Base-by-base conservation (phyloP, 1,139 yeast genomes). In the Zygoascus sp. region DNA sequence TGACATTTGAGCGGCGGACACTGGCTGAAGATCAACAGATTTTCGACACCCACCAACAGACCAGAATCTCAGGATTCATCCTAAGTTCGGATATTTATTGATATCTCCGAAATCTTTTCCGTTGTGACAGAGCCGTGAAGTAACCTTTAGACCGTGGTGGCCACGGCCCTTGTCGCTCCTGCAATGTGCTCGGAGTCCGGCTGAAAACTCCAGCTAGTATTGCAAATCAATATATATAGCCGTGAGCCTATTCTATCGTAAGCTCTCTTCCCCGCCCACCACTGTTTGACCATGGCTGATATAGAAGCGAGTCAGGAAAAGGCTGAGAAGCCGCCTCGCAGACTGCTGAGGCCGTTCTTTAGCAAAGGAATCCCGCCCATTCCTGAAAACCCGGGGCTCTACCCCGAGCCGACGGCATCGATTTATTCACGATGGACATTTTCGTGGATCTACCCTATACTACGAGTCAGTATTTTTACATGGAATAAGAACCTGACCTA, bases 391-490 rank as follows among this genome's bases (percentile, higher is more conserved):
- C 57, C 52, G 5, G 50, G 39, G 7, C 50, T 43, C 13, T 63
- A 52, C 42, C 67, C 68, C 5, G 67, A 63, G 46, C 54, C 53
- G 11, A 43, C 46, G 5, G 62, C 56, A 1, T 46, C 52, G 2
- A 23, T 52, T 9, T 46, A 50, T 5, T 51, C 58, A 4, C 50
- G 53, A 40, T 44, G 69, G 1, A 74, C 80, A 40, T 79, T 79
- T 55, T 64, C 72, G 61, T 83, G 92, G 92, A 69, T 81, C 36
- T 52, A 66, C 15, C 85, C 87, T 0, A 51, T 82, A 2, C 57
- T 83, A 58, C 70, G 66, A 32, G 76, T 75, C 51, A 47, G 65
- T 54, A 27, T 10, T 7, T n/a, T 15, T 23, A 32, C 5, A 17
- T n/a, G 8, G 23, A 19, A 16, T n/a, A 23, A n/a, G n/a, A n/a